Evolutionary conservation across 441 rosid genomes (phyloP).

Genomic region (Populus hybrid): DNA sequence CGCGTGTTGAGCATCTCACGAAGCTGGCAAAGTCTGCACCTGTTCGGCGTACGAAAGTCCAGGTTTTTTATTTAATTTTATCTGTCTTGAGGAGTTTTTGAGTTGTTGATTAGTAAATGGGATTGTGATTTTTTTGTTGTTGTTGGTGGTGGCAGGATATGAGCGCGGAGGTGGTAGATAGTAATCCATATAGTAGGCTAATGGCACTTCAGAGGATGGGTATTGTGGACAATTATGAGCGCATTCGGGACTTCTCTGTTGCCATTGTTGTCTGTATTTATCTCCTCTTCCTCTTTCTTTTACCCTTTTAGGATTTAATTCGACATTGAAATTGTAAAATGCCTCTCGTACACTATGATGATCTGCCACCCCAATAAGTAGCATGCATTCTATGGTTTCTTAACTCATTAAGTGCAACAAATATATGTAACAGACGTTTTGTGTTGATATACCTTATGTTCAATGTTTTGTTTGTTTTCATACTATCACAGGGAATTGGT

Average conservation of each 20-base stretch:
- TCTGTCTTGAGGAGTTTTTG: neutral
- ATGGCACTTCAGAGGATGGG: conserved; percentile 99
- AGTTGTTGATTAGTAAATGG: neutral
- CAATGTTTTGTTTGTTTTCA: conserved; percentile 1
- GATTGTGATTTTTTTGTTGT: conserved; percentile 7
- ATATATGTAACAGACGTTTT: too few relatives aligned
- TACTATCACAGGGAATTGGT: conserved; percentile 72
- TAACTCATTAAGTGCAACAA: too few relatives aligned
- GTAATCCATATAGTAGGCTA: conserved; percentile 96
- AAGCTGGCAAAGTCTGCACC: conserved; percentile 51
- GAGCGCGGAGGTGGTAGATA: conserved; percentile 96
- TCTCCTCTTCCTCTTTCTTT: conserved; percentile 26
- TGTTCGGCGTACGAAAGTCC: conserved; percentile 70
- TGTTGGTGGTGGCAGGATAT: conserved; percentile 59
- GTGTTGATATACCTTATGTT: neutral
- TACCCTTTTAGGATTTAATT: neutral
- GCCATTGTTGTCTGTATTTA: conserved; percentile 85
- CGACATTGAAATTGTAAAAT: neutral
- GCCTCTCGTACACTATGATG: neutral
- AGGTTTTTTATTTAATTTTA: conserved; percentile 43
- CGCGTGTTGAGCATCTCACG: conserved; percentile 52
- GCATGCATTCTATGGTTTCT: neutral
- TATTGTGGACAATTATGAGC: conserved; percentile 83
- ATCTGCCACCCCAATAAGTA: neutral
- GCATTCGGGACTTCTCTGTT: conserved; percentile 82